Evolutionary conservation across 805 yeast species (phyloP).

Genomic region (Lipomyces starkeyi): DNA sequence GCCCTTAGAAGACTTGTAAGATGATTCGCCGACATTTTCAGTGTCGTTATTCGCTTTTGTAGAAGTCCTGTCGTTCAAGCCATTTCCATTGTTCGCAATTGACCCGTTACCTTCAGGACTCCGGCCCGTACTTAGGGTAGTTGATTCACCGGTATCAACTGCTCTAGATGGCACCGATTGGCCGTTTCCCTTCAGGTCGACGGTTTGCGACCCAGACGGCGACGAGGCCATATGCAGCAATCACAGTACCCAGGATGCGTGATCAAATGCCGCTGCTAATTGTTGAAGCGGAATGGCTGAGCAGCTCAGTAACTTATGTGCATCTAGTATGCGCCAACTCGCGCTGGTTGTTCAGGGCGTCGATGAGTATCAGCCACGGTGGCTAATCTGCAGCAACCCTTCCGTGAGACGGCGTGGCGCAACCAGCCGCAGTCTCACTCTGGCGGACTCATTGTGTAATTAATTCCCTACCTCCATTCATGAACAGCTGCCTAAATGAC

Average conservation of each 20-base stretch:
- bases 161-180: background rate
- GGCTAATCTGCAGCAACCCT: background rate
- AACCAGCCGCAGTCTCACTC: background rate
- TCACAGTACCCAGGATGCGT: background rate
- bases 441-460: background rate
- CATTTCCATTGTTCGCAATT: background rate
- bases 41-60: background rate
- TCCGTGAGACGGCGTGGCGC: background rate
- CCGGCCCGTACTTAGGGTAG: background rate
- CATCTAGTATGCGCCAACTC: background rate
- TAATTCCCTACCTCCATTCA: too few relatives aligned
- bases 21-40: background rate
- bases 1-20: background rate
- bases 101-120: background rate
- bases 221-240: conserved; percentile 19
- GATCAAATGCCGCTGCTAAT: background rate
- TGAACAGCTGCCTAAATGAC: too few relatives aligned
- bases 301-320: background rate
- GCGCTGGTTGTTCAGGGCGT: background rate
- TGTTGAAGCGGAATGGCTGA: background rate
- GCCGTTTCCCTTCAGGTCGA: conserved; percentile 1
- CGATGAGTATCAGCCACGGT: background rate
- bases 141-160: background rate
- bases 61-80: background rate
- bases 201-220: conserved; percentile 24